phyloP scores from a whole-genome alignment of 129 eudicot genomes.

The Flaveria sonorensis region DNA sequence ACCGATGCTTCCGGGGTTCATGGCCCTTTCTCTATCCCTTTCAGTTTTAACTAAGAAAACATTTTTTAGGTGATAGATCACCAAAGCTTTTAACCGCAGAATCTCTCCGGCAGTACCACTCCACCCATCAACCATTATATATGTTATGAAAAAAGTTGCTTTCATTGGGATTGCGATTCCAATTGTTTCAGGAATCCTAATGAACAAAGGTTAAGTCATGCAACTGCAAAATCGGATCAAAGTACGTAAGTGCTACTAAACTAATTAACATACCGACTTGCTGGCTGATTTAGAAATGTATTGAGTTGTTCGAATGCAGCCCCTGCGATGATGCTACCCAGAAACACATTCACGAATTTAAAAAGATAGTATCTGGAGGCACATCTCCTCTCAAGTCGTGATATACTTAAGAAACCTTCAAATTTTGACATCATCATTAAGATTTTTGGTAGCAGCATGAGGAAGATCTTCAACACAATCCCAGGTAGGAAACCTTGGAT shows the following conservation, averaged over 20 bases:
- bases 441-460: conserved; percentile 68
- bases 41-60: conserved; percentile 87
- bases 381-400: conserved; percentile 79
- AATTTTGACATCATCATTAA: conserved; percentile 91
- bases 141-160: conserved; percentile 95
- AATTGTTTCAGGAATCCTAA: conserved; percentile 66
- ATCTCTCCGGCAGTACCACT: conserved; percentile 92
- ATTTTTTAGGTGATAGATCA: conserved; percentile 76
- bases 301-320: conserved; percentile 84
- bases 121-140: conserved; percentile 98
- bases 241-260: not conserved
- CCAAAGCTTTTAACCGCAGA: conserved; percentile 65
- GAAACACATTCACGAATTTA: conserved; percentile 83
- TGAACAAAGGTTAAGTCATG: not conserved
- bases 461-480: conserved; percentile 84
- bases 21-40: conserved; percentile 84
- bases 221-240: not conserved
- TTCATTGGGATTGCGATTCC: conserved; percentile 92
- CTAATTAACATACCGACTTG: conserved; percentile 53
- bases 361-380: conserved; percentile 83
- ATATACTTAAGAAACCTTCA: conserved; percentile 79
- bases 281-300: conserved; percentile 68
- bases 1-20: conserved; percentile 89
- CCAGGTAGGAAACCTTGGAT: conserved; percentile 91
- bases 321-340: conserved; percentile 76